Evolutionary conservation across 352 stramenopile genomes (phyloP).

Genomic region (Elongisporangium anandrum): DNA sequence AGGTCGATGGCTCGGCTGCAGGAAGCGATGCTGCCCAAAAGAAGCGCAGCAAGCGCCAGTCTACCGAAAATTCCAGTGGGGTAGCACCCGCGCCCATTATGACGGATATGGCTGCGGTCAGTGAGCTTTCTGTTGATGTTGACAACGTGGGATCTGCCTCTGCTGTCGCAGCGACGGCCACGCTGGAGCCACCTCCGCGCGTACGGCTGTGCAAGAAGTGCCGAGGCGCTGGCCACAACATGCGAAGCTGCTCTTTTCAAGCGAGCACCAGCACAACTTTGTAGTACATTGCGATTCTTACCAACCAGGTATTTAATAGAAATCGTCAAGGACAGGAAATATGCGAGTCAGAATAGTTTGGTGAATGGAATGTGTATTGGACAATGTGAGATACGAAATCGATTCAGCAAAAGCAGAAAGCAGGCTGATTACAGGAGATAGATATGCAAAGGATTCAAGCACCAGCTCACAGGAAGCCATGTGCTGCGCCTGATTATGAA

Average conservation of each 20-base stretch:
- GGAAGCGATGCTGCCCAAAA: not conserved
- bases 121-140: not conserved
- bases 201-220: constrained; percentile 46
- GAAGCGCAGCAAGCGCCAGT: constrained; percentile 1
- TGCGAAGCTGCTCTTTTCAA: constrained; percentile 34
- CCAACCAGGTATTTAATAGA: too few species aligned
- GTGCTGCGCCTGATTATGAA: too few species aligned
- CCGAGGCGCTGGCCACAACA: constrained; percentile 40
- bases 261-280: not conserved
- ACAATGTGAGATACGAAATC: too few species aligned
- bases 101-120: not conserved
- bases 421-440: too few species aligned
- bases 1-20: not conserved
- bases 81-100: constrained; percentile 10
- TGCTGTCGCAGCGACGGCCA: constrained; percentile 5
- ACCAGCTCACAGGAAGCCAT: too few species aligned
- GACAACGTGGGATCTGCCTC: constrained; percentile 6
- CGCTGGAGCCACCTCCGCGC: constrained; percentile 7
- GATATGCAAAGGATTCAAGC: too few species aligned
- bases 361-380: too few species aligned
- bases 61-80: not conserved
- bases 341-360: too few species aligned
- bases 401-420: too few species aligned
- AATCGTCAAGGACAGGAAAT: too few species aligned
- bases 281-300: not conserved